Percentiles rank a stretch among this genome's conserved stretches.
Evolutionary conservation across 805 yeast species (phyloP).

Genomic region (Teunomyces atbi): DNA sequence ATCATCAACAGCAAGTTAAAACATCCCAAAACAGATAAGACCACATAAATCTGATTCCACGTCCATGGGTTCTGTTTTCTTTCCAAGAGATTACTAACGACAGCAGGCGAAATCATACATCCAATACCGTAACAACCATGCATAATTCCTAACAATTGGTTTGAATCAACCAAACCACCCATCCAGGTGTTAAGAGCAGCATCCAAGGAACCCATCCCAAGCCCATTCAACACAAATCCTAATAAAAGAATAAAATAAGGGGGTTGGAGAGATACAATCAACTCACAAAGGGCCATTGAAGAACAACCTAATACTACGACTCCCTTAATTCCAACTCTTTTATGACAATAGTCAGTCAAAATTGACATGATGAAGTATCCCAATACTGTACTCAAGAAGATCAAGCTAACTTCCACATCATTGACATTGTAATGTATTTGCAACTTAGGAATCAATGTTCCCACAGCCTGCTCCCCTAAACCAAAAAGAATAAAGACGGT

Average conservation of each 20-base stretch:
- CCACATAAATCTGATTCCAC: conserved; percentile 49
- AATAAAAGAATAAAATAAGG: conserved; percentile 41
- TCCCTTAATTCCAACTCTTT: conserved; percentile 48
- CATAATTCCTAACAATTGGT: conserved; percentile 50
- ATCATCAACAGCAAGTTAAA: conserved; percentile 20
- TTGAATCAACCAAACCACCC: conserved; percentile 45
- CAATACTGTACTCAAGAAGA: conserved; percentile 51
- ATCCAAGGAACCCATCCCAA: conserved; percentile 58
- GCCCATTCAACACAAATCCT: conserved; percentile 44
- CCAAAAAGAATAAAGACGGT: conserved; percentile 49
- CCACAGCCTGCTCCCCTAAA: conserved; percentile 58
- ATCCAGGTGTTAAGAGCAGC: conserved; percentile 55
- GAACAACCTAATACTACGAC: conserved; percentile 34
- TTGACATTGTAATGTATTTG: conserved; percentile 47
- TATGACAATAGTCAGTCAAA: conserved; percentile 42
- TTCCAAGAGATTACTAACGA: conserved; percentile 42
- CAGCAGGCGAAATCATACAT: conserved; percentile 49
- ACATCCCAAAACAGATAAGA: conserved; percentile 29
- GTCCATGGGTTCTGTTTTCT: conserved; percentile 35
- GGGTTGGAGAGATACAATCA: conserved; percentile 38
- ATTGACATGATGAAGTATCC: conserved; percentile 60
- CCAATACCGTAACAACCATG: conserved; percentile 57
- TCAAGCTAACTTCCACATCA: conserved; percentile 46
- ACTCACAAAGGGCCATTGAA: conserved; percentile 37
- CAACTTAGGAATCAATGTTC: conserved; percentile 55